A percentile compares a stretch with the other conserved stretches of the same genome.
phyloP scores from a whole-genome alignment of 495 filamentous ascomycete species.

The Tricharina praecox region DNA sequence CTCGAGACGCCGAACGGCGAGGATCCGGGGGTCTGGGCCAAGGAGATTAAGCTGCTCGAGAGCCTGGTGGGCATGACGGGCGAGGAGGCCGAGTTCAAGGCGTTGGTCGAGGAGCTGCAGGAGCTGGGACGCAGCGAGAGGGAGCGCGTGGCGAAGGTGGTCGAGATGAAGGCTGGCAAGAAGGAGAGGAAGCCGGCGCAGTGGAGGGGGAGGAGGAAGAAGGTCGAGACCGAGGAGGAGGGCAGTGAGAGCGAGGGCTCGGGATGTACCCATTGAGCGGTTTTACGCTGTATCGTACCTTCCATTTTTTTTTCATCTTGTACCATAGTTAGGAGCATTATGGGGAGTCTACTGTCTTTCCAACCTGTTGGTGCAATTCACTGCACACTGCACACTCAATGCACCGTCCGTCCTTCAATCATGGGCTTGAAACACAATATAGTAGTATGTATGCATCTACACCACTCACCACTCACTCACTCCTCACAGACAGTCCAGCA shows the following conservation, averaged over 20 bases:
- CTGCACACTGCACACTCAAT: too few relatives aligned
- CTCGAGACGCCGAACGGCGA: constrained; percentile 86
- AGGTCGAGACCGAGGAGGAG: not conserved
- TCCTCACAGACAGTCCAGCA: too few relatives aligned
- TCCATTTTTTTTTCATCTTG: too few relatives aligned
- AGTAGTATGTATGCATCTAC: too few relatives aligned
- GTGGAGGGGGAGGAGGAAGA: constrained; percentile 22
- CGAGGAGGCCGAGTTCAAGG: constrained; percentile 49
- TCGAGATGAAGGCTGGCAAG: constrained; percentile 41
- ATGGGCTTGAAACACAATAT: too few relatives aligned
- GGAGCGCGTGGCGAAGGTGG: constrained; percentile 55
- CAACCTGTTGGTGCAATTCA: too few relatives aligned
- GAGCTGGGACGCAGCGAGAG: constrained; percentile 53
- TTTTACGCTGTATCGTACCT: too few relatives aligned
- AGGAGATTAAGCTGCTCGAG: constrained; percentile 80
- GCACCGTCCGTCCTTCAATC: too few relatives aligned
- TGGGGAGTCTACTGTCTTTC: too few relatives aligned
- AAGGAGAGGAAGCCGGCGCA: constrained; percentile 28
- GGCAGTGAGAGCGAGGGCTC: not conserved
- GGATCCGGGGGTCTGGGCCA: constrained; percentile 52
- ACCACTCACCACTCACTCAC: too few relatives aligned
- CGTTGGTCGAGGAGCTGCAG: constrained; percentile 45
- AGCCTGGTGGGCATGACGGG: constrained; percentile 66
- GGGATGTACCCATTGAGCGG: constrained; percentile 3
- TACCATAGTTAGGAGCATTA: too few relatives aligned